Conservation (phyloP, 306 rosid genomes). For the Amphicarpaea edgeworthii region DNA sequence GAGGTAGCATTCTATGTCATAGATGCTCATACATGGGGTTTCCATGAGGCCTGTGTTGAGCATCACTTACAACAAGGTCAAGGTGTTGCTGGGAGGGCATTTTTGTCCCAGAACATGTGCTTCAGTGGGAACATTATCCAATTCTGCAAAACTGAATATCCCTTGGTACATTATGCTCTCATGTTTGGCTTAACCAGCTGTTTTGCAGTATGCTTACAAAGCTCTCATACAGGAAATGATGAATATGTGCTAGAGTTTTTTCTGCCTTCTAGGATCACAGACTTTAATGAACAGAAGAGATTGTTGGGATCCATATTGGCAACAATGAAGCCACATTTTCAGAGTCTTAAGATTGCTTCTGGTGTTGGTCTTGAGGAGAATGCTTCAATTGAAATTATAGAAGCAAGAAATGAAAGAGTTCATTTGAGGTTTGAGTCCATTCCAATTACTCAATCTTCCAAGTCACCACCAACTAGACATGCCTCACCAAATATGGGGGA, state of each 20-base stretch:
- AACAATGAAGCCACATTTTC: constrained; percentile 77
- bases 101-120: constrained; percentile 67
- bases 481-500: constrained; percentile 51
- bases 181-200: constrained; percentile 78
- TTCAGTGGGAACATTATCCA: constrained; percentile 74
- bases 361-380: constrained; percentile 66
- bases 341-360: constrained; percentile 78
- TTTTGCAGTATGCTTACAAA: constrained; percentile 82
- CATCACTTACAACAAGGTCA: constrained; percentile 95
- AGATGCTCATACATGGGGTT: constrained; percentile 86
- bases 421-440: constrained; percentile 63
- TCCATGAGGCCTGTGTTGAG: constrained; percentile 85
- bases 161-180: constrained; percentile 84
- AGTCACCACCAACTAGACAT: constrained; percentile 54
- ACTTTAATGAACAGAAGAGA: constrained; percentile 56
- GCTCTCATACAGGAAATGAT: constrained; percentile 75
- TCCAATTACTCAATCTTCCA: constrained; percentile 43
- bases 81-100: constrained; percentile 90
- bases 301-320: constrained; percentile 75
- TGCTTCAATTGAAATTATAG: constrained; percentile 65
- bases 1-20: constrained; percentile 80
- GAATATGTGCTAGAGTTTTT: constrained; percentile 85
- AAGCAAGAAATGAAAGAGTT: constrained; percentile 55
- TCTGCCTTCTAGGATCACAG: constrained; percentile 65
- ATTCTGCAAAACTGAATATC: constrained; percentile 86